Evolutionary conservation across 179 eudicot genomes (phyloP).

Genomic region (Vitellaria paradoxa): DNA sequence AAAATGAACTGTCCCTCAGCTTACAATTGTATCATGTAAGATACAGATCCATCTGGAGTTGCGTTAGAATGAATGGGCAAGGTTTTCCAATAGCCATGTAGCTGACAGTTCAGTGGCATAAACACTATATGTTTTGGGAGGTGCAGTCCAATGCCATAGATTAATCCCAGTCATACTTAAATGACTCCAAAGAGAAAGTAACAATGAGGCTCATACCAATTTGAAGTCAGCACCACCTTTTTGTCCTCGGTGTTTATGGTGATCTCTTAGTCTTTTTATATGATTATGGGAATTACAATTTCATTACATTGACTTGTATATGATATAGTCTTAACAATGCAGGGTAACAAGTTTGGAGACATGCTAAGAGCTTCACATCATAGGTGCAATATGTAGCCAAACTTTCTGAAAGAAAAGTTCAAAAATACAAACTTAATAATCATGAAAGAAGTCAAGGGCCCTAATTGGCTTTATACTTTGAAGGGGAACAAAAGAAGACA

Average conservation of each 20-base stretch:
- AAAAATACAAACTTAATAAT: no score
- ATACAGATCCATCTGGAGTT: neutral
- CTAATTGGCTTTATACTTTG: no score
- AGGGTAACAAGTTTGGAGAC: neutral
- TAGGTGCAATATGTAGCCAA: no score
- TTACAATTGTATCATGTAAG: neutral
- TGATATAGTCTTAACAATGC: no score
- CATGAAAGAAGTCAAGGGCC: neutral
- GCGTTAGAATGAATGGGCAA: neutral
- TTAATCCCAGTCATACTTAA: no score
- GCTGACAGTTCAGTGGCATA: neutral
- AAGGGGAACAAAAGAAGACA: neutral
- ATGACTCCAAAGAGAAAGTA: no score
- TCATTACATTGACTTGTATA: neutral
- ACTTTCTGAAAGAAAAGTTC: no score
- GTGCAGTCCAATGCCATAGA: neutral
- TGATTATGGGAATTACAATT: neutral
- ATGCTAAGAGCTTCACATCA: neutral
- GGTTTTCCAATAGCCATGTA: neutral
- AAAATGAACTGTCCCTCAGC: neutral
- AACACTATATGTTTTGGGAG: neutral
- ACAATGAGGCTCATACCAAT: no score
- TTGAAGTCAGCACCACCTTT: no score
- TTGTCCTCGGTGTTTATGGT: neutral
- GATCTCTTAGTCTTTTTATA: neutral